A percentile compares a stretch with the other conserved stretches of the same genome.
phyloP scores from a whole-genome alignment of 169 alveolate species.

The Eimeria acervulina region DNA sequence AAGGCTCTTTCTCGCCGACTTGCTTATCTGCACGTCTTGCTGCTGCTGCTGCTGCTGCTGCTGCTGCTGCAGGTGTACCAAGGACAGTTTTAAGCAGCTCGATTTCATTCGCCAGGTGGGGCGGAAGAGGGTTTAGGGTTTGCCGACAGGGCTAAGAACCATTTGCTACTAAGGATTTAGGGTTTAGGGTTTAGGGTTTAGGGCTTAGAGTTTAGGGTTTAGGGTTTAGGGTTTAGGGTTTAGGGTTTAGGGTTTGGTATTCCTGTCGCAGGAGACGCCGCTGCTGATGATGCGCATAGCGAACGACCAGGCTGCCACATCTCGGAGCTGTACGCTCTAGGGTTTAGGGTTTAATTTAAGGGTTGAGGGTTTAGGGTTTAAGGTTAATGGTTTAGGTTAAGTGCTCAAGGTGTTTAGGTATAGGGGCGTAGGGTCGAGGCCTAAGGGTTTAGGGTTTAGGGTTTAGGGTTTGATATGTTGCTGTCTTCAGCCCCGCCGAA shows the following conservation, averaged over 20 bases:
- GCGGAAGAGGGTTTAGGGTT: background rate
- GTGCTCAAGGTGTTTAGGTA: background rate
- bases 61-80: conserved; percentile 55
- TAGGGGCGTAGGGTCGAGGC: no score
- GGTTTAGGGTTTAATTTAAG: conserved; percentile 15
- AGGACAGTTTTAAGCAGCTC: conserved; percentile 43
- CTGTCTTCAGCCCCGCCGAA: background rate
- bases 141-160: background rate
- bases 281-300: conserved; percentile 1
- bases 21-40: conserved; percentile 31
- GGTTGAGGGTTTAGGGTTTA: conserved; percentile 14
- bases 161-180: no score
- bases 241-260: conserved; percentile 5
- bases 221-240: conserved; percentile 64
- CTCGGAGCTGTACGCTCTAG: conserved; percentile 27
- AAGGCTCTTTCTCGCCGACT: no score
- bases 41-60: background rate
- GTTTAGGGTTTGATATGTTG: background rate
- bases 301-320: background rate
- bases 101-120: conserved; percentile 32
- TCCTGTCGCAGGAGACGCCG: background rate
- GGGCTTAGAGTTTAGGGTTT: conserved; percentile 34
- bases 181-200: conserved; percentile 5
- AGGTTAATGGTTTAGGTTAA: background rate
- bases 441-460: conserved; percentile 10